Percentiles rank a stretch among this genome's conserved stretches.
phyloP scores from a whole-genome alignment of 345 rosid species.

The Heritiera fomes region DNA sequence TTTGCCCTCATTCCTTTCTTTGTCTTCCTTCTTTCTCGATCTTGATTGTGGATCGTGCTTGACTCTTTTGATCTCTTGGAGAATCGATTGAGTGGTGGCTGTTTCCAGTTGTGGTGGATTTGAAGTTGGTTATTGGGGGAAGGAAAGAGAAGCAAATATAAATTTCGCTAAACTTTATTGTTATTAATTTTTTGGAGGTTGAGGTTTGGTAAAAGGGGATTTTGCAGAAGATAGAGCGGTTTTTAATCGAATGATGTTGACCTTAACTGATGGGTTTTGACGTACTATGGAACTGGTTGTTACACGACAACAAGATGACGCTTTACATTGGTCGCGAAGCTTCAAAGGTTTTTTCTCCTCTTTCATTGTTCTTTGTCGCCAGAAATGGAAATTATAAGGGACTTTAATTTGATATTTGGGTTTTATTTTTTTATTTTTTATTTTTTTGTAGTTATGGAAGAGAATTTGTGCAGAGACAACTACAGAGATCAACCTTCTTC shows the following conservation, averaged over 20 bases:
- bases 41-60: slow-evolving; percentile 30
- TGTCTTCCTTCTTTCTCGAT: slow-evolving; percentile 11
- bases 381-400: neutral
- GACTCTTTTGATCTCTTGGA: slow-evolving; percentile 6
- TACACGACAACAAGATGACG: slow-evolving; percentile 60
- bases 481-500: slow-evolving; percentile 80
- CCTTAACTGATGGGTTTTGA: slow-evolving; percentile 49
- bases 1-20: neutral
- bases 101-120: slow-evolving; percentile 23
- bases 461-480: slow-evolving; percentile 77
- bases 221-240: slow-evolving; percentile 10
- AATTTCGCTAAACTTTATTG: neutral
- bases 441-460: slow-evolving; percentile 76
- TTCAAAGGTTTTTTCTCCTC: slow-evolving; percentile 56
- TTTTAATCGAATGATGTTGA: slow-evolving; percentile 40
- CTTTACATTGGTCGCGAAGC: slow-evolving; percentile 96
- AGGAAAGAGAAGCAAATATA: neutral
- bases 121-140: slow-evolving; percentile 1
- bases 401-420: slow-evolving; percentile 24
- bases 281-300: slow-evolving; percentile 64
- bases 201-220: neutral
- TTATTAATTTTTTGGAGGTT: neutral
- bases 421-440: neutral
- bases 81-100: slow-evolving; percentile 27
- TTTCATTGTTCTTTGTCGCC: neutral